These are phyloP conservation scores for Entomortierella parvispora DNA, from an alignment of 192 early-diverging fungal genomes.

Conservation along the genomic window DNA sequence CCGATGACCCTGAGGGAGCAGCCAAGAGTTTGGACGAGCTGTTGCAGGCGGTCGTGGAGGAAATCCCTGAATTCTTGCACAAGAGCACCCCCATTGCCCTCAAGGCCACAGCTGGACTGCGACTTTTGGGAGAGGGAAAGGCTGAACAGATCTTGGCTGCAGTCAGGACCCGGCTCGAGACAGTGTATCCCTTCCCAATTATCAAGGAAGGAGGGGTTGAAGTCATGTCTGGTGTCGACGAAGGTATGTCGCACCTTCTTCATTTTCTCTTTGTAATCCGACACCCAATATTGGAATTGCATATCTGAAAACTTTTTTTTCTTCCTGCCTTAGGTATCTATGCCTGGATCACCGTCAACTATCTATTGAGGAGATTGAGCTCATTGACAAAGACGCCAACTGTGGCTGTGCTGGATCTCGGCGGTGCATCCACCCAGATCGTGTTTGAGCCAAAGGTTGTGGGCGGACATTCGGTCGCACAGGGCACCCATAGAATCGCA, in stretches of 20 bases:
- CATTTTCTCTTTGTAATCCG: neutral
- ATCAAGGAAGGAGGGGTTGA: conserved; percentile 76
- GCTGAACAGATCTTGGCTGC: conserved; percentile 79
- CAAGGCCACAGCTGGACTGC: conserved; percentile 95
- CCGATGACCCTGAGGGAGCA: conserved; percentile 75
- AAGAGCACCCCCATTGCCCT: conserved; percentile 91
- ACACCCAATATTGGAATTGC: too few species aligned
- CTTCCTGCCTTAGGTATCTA: conserved; percentile 72
- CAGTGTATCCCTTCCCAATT: conserved; percentile 85
- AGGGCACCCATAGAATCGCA: conserved; percentile 80
- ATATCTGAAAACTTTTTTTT: neutral
- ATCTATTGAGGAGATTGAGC: conserved; percentile 78
- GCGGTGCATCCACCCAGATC: conserved; percentile 97
- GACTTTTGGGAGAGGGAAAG: conserved; percentile 78
- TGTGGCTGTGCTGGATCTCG: conserved; percentile 94
- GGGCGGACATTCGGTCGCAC: conserved; percentile 52
- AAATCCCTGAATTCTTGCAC: conserved; percentile 74
- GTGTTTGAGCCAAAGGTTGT: conserved; percentile 87
- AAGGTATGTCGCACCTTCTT: conserved; percentile 65
- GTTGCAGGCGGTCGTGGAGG: conserved; percentile 77
- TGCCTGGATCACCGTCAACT: conserved; percentile 99
- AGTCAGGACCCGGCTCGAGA: conserved; percentile 73
- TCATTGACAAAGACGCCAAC: conserved; percentile 62
- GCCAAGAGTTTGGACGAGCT: conserved; percentile 85
- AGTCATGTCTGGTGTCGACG: conserved; percentile 96